phyloP scores from a whole-genome alignment of 164 flowering plant species.

The Magnolia kwangsiensis region DNA sequence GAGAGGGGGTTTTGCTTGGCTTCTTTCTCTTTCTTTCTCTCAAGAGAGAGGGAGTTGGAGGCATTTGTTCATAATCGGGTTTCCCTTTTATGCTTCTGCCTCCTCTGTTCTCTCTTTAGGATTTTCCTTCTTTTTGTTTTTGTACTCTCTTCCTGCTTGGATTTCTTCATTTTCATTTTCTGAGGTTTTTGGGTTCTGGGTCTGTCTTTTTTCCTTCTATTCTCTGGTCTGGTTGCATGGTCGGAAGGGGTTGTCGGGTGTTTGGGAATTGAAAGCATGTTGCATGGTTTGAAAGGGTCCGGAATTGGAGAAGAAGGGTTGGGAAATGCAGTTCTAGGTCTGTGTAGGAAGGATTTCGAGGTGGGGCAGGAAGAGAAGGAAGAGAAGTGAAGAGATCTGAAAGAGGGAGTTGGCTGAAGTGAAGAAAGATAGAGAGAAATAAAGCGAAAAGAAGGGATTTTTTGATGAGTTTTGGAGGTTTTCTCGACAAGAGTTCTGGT shows the following conservation, averaged over 20 bases:
- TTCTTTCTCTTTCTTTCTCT: constrained; percentile 72
- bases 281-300: not conserved
- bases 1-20: constrained; percentile 29
- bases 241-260: not conserved
- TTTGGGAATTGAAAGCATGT: not conserved
- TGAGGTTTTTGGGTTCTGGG: constrained; percentile 6
- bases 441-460: constrained; percentile 2
- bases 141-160: constrained; percentile 29
- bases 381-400: constrained; percentile 7
- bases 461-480: constrained; percentile 96
- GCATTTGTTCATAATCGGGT: constrained; percentile 34
- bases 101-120: constrained; percentile 32
- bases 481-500: constrained; percentile 54
- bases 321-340: not conserved
- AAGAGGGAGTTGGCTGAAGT: constrained; percentile 1
- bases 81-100: constrained; percentile 35
- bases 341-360: not conserved
- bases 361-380: not conserved
- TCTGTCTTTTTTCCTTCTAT: not conserved
- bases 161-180: not conserved
- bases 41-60: constrained; percentile 60
- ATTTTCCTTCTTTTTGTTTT: not conserved
- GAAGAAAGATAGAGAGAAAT: constrained; percentile 4
- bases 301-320: not conserved
- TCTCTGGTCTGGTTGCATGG: not conserved